phyloP scores from a whole-genome alignment of 2,329 filamentous ascomycete genomes.

The Sarocladiaceae sp. region DNA sequence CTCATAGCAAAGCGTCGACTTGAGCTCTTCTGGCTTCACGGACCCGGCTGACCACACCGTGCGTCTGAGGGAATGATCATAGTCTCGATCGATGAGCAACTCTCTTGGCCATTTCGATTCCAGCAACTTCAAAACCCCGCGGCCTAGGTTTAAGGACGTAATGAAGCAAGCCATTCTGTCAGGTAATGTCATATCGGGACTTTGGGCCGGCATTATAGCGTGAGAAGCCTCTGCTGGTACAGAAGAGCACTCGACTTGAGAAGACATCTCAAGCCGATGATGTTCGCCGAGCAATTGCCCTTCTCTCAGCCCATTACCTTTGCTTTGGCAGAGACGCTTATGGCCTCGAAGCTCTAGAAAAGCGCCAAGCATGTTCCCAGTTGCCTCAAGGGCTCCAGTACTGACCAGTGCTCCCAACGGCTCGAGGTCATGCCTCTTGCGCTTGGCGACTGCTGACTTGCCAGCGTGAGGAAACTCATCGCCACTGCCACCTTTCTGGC shows the following conservation, averaged over 20 bases:
- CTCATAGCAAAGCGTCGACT: conserved; percentile 42
- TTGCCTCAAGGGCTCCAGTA: neutral
- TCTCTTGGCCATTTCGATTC: conserved; percentile 41
- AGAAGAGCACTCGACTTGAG: too few relatives aligned
- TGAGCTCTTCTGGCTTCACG: conserved; percentile 19
- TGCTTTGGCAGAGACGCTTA: conserved; percentile 17
- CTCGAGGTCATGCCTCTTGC: neutral
- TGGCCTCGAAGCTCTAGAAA: conserved; percentile 26
- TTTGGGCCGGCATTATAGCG: too few relatives aligned
- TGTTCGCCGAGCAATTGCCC: too few relatives aligned
- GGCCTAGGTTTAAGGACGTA: conserved; percentile 42
- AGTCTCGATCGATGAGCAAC: conserved; percentile 56
- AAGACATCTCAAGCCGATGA: too few relatives aligned
- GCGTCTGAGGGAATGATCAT: conserved; percentile 30
- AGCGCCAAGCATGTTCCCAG: conserved; percentile 21
- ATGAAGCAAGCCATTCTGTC: conserved; percentile 32
- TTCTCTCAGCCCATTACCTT: too few relatives aligned
- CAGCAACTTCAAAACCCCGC: conserved; percentile 42
- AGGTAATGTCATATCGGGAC: too few relatives aligned
- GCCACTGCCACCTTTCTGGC: too few relatives aligned
- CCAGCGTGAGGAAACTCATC: too few relatives aligned
- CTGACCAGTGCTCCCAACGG: too few relatives aligned
- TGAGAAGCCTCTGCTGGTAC: too few relatives aligned
- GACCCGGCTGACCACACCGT: conserved; percentile 24
- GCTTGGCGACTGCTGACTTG: neutral